These are phyloP conservation scores for Parastagonospora avenae DNA, from an alignment of 2,329 filamentous ascomycete species.

Conservation along the genomic window DNA sequence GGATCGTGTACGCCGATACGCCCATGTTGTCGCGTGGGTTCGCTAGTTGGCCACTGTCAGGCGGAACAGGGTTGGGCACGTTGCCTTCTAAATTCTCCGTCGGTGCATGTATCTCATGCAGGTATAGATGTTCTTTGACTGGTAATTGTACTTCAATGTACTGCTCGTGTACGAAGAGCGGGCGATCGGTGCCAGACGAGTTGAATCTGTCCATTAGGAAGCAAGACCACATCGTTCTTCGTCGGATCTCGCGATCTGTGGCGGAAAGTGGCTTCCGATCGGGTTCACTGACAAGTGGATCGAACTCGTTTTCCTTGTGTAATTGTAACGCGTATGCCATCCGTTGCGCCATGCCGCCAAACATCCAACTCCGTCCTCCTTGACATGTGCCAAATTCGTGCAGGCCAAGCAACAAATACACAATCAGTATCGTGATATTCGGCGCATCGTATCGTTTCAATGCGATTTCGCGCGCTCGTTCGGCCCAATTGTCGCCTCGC, in stretches of 20 bases:
- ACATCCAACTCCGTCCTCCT: constrained; percentile 92
- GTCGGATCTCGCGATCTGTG: constrained; percentile 88
- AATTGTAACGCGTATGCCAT: constrained; percentile 97
- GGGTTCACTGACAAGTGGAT: constrained; percentile 69
- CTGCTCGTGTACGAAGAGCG: constrained; percentile 88
- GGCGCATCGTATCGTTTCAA: constrained; percentile 89
- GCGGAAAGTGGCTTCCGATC: constrained; percentile 74
- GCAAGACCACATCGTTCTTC: constrained; percentile 97
- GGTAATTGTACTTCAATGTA: constrained; percentile 88
- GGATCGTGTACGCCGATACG: constrained; percentile 87
- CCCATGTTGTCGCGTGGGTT: constrained; percentile 87
- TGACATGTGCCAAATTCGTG: constrained; percentile 98
- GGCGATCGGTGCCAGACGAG: constrained; percentile 90
- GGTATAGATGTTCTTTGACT: constrained; percentile 86
- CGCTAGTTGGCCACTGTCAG: constrained; percentile 67
- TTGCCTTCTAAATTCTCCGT: constrained; percentile 82
- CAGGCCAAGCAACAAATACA: constrained; percentile 83
- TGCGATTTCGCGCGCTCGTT: constrained; percentile 83
- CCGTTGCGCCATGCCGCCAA: constrained; percentile 90
- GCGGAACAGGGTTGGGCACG: constrained; percentile 65
- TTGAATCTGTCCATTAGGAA: constrained; percentile 98
- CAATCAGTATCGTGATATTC: constrained; percentile 93
- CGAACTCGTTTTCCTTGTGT: constrained; percentile 86
- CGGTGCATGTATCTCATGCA: constrained; percentile 85
- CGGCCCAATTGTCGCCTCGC: constrained; percentile 89